Base-by-base conservation (phyloP, 441 rosid genomes). In the Codiaeum variegatum region DNA sequence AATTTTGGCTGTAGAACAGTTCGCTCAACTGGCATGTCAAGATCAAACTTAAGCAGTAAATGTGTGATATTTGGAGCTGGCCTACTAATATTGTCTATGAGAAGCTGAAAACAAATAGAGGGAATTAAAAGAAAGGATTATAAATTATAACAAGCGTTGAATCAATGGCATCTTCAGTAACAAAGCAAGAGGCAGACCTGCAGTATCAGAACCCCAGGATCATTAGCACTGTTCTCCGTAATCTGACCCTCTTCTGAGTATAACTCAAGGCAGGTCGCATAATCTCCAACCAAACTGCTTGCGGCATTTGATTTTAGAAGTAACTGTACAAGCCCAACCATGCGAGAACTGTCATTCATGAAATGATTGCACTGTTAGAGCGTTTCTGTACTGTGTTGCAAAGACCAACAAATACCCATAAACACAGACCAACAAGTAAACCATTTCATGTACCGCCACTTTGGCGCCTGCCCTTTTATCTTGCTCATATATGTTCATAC, bases 31-130 rank as follows among this genome's bases (percentile, higher is more conserved):
- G 93, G 83, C 31, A 86, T 76, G 63, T 93, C 96, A 66, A 93
- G 84, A 72, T 95, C 94, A 88, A 91, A 95, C 78, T 91, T 93
- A 36, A 95, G 95, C 78, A 95, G 89, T 78, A 95, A 84, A 83
- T 93, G 98, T 49, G 98, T 87, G 80, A 93, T 75, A 81, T 87
- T 95, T 80, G 99, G 99, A 76, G 96, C 95, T 12, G 97, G 97
- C 75, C 96, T 87, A 80, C 88, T 80, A 71, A 95, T 83, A 73
- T 87, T 93, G 80, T 91, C 95, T 63, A 95, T 86, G 65, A 95
- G 85, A 73, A 95, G 98, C 98, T 95, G 88, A 75, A 83, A 78
- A 72, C 58, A 44, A 19, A 6, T 29, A 61, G 5, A 68, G 0
- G 74, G 73, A 31, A 23, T 16, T 56, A 72, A 51, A 77, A 29